Evolutionary conservation across 352 stramenopile species (phyloP), one percentile per base, ranked within the genome.

Genomic region (Globisporangium splendens): DNA sequence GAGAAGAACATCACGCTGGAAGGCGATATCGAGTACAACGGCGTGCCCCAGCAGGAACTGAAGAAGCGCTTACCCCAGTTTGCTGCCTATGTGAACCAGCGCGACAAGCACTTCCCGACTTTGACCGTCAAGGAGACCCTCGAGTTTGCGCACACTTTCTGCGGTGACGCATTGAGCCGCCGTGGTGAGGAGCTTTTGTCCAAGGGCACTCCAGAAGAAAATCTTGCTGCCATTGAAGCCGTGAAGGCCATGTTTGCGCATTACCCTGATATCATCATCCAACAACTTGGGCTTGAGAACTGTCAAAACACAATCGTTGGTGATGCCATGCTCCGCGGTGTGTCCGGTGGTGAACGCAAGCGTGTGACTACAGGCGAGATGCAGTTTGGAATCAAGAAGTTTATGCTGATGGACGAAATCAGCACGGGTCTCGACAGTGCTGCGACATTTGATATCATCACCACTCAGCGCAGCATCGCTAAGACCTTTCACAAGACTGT

Each of bases 61-160:
- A 13, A 15, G 15, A 54, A 60, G n/a, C 53, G 59, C 13, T 22
- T 75, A 17, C 61, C 66, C 18, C 65, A 73, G 55, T 54, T 72
- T 11, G 47, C 59, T 5, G 61, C 60, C 20, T 74, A 77, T 42
- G 50, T 66, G 20, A 59, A 20, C 1, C 70, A 76, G 51, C 57
- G 65, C 24, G 89, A 97, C 69, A 97, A 67, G 96, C 89, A 35
- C 78, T 96, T 94, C 97, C 46, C 46, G 22, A 33, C 18, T 17
- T 50, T 50, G 22, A 50, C 46, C 10, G 46, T 50, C 6, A 50
- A 50, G 46, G 46, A 50, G 15, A 50, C 46, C 18, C 46, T 50
- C 18, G 18, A 50, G 10, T 50, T 50, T 70, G 65, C 88, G 21
- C 86, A 87, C 60, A 77, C 91, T 51, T 93, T 75, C 56, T 77